These are phyloP conservation scores for Monoraphidium neglectum DNA, from an alignment of 139 green algal genomes.

Conservation along the genomic window DNA sequence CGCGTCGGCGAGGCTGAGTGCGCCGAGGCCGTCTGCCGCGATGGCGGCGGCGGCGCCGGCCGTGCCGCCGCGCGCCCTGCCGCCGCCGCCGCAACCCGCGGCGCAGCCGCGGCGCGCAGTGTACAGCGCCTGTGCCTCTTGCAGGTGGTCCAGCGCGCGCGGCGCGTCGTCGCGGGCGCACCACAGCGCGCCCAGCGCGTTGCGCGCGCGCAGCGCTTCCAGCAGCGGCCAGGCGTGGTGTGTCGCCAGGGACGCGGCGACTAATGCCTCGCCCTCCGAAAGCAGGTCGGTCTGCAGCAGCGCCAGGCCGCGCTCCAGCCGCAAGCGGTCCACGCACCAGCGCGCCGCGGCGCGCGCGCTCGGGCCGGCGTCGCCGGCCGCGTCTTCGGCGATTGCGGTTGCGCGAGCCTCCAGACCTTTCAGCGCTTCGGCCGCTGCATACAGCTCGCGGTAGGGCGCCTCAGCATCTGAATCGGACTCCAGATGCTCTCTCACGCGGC, in stretches of 20 bases:
- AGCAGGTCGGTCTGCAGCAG: slow-evolving; percentile 59
- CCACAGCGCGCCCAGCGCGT: slow-evolving; percentile 48
- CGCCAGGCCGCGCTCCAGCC: slow-evolving; percentile 37
- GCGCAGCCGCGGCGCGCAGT: not conserved
- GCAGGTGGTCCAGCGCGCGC: slow-evolving; percentile 20
- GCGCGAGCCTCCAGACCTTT: not conserved
- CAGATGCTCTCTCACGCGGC: not conserved
- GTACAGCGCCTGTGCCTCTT: slow-evolving; percentile 33
- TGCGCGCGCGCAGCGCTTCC: slow-evolving; percentile 39
- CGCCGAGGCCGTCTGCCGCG: no score
- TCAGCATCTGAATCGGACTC: slow-evolving; percentile 27
- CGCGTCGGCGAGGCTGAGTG: no score
- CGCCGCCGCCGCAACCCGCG: not conserved
- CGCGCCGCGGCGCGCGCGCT: not conserved
- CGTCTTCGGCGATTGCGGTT: not conserved
- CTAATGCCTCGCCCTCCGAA: slow-evolving; percentile 30
- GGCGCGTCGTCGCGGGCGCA: slow-evolving; percentile 25
- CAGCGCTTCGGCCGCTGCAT: slow-evolving; percentile 36
- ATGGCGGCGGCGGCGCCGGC: not conserved
- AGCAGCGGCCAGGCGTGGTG: not conserved
- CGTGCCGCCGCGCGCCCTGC: not conserved
- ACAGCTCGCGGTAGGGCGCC: slow-evolving; percentile 41
- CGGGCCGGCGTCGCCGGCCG: no score
- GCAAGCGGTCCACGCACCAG: not conserved
- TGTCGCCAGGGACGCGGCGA: slow-evolving; percentile 20